These are phyloP conservation scores for Aspergillus ruber DNA, from an alignment of 2,329 filamentous ascomycete species.

Conservation along the genomic window DNA sequence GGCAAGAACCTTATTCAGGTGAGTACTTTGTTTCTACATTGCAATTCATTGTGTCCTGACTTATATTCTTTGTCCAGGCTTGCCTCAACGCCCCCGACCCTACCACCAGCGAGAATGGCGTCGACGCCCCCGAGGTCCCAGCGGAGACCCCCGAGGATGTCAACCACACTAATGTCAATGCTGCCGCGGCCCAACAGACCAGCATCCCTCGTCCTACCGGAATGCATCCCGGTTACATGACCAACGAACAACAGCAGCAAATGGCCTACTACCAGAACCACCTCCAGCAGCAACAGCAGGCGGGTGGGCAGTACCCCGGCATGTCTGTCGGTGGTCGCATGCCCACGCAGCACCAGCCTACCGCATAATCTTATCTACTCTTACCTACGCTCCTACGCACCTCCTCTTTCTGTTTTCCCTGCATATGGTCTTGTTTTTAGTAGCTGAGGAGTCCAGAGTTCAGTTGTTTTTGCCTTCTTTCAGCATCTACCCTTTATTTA, in stretches of 20 bases:
- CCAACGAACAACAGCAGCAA: constrained; percentile 63
- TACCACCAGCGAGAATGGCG: constrained; percentile 72
- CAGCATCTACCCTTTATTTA: constrained; percentile 11
- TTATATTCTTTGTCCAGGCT: constrained; percentile 53
- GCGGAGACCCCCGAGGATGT: constrained; percentile 92
- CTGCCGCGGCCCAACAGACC: constrained; percentile 50
- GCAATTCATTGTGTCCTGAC: constrained; percentile 1
- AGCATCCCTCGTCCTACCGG: constrained; percentile 63
- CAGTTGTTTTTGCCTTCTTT: constrained; percentile 20
- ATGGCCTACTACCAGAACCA: constrained; percentile 80
- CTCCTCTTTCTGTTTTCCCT: constrained; percentile 1
- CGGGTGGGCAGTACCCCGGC: constrained; percentile 61
- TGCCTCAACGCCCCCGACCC: constrained; percentile 96
- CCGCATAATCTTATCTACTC: constrained; percentile 49
- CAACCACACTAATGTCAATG: constrained; percentile 66
- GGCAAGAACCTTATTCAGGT: constrained; percentile 99
- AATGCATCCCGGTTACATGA: constrained; percentile 65
- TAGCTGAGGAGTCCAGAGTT: constrained; percentile 17
- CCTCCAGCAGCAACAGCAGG: constrained; percentile 62
- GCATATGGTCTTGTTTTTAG: constrained; percentile 12
- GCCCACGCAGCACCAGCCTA: constrained; percentile 75
- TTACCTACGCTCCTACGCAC: too few relatives aligned
- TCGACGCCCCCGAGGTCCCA: constrained; percentile 62
- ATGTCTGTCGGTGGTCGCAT: constrained; percentile 74
- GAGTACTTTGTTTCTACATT: constrained; percentile 28